Evolutionary conservation across 345 rosid genomes (phyloP).

Genomic region (Geranium rotundifolium): DNA sequence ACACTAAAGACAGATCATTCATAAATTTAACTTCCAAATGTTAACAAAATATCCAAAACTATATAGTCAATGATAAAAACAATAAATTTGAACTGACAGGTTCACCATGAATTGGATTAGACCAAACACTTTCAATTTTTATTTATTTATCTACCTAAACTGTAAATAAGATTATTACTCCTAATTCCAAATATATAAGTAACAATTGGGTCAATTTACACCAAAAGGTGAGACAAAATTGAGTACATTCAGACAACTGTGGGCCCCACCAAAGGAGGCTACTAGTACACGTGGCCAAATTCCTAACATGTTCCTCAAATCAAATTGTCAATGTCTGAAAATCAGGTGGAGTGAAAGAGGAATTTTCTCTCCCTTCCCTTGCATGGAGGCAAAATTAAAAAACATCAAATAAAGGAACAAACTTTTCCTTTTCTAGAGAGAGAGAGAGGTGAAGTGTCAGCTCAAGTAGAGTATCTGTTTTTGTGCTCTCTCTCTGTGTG

Average conservation of each 20-base stretch:
- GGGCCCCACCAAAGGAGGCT: neutral
- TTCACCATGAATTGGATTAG: neutral
- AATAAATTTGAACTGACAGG: too few species aligned
- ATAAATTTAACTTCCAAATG: too few species aligned
- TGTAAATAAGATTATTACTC: too few species aligned
- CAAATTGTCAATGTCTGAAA: neutral
- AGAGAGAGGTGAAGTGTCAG: neutral
- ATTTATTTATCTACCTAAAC: neutral
- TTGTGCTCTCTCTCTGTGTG: neutral
- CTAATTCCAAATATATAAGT: too few species aligned
- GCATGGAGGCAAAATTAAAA: neutral
- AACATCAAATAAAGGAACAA: neutral
- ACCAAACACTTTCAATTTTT: neutral
- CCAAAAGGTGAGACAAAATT: neutral
- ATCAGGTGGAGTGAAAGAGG: neutral
- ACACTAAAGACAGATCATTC: too few species aligned
- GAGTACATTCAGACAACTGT: neutral
- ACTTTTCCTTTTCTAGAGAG: neutral
- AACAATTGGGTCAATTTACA: neutral
- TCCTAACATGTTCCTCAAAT: neutral
- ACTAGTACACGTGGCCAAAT: neutral
- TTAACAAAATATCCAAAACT: too few species aligned
- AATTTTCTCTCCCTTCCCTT: neutral
- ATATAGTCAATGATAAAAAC: too few species aligned
- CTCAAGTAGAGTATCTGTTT: neutral